phyloP scores from a whole-genome alignment of 179 eudicot genomes.

The Heliamphora ciliata region DNA sequence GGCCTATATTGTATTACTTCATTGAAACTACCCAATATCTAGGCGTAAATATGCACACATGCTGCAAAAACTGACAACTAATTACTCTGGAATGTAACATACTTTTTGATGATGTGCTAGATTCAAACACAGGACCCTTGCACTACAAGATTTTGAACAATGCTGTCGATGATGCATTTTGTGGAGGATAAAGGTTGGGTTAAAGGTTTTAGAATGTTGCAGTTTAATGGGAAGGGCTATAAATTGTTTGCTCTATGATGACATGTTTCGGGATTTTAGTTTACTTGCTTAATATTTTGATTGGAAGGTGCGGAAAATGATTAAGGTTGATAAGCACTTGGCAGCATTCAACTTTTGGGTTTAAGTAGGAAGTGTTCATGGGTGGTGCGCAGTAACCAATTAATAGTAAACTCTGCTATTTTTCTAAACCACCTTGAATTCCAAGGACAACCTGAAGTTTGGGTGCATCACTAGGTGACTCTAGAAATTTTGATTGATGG shows the following conservation, averaged over 20 bases:
- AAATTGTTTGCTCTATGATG: background rate
- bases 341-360: background rate
- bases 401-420: background rate
- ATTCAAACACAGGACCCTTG: slow-evolving; percentile 5
- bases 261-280: background rate
- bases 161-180: background rate
- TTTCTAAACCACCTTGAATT: slow-evolving; percentile 1
- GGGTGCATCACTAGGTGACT: background rate
- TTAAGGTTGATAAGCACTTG: background rate
- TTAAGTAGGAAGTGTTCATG: background rate
- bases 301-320: background rate
- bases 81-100: background rate
- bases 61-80: background rate
- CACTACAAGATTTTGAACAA: background rate
- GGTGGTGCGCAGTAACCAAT: background rate
- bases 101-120: background rate
- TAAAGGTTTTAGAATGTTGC: background rate
- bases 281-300: background rate
- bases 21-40: background rate
- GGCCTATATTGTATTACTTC: background rate
- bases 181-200: background rate
- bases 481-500: too few relatives aligned
- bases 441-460: background rate
- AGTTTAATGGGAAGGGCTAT: background rate
- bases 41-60: background rate